Conservation (phyloP, 2,329 filamentous ascomycete species). For the Zymoseptoria passerinii region DNA sequence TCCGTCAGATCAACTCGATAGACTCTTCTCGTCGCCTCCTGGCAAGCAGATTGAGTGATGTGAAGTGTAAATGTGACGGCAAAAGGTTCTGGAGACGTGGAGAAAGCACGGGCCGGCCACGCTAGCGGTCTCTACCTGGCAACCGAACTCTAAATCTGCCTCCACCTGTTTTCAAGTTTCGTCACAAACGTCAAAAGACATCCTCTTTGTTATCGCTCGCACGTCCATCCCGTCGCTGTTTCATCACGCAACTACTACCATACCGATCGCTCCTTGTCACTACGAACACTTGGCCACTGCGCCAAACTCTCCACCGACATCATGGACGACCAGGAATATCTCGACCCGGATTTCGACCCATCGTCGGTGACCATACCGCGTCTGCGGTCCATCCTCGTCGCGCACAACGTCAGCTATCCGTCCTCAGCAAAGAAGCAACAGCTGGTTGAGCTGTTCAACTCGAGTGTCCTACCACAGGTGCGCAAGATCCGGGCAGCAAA, state of each 20-base stretch:
- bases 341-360: constrained; percentile 80
- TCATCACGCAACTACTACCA: not conserved
- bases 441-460: constrained; percentile 74
- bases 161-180: not conserved
- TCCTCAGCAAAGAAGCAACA: constrained; percentile 86
- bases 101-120: not conserved
- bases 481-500: constrained; percentile 66
- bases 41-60: too few relatives aligned
- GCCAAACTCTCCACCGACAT: not conserved
- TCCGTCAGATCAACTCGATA: too few relatives aligned
- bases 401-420: constrained; percentile 77
- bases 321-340: constrained; percentile 65
- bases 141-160: not conserved
- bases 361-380: constrained; percentile 75
- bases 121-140: not conserved
- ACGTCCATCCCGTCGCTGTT: not conserved
- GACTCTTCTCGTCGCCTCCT: too few relatives aligned
- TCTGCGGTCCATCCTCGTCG: constrained; percentile 82
- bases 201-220: not conserved
- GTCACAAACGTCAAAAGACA: not conserved
- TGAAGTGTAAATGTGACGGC: not conserved
- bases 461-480: constrained; percentile 69
- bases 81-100: not conserved
- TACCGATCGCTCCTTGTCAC: not conserved
- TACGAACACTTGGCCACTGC: not conserved